Base-by-base conservation (phyloP, 1,139 yeast genomes). In the Lodderomyces pseudojiufengensis region DNA sequence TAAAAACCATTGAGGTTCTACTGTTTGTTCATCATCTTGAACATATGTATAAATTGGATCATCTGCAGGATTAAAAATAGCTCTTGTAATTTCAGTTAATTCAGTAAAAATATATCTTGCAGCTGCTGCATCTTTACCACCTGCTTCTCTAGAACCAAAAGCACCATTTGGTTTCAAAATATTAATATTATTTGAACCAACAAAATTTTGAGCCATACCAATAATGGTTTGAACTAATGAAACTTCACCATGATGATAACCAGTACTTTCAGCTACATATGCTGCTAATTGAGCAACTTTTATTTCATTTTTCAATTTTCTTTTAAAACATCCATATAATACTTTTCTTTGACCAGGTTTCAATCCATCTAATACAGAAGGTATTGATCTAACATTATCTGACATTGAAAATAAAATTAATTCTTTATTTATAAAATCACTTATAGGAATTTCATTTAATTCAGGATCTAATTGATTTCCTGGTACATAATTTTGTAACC, bases 121-220 rank as follows among this genome's bases (percentile, higher is more conserved):
- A 30, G 97, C 97, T n/a, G 97, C 86, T 18, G 88, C 94, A 69
- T 94, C 98, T 57, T 94, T 94, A 66, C 99, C 99, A 61, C 99
- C 98, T 24, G 88, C 76, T 29, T 95, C 92, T 63, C 99, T 79
- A 2, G 97, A 83, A 73, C 99, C 99, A 57, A 94, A 94, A 21
- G 90, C 84, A 70, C 99, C 99, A 57, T 83, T 84, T 31, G 99
- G 98, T 58, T 80, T 74, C 48, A 94, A 68, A 33, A 87, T 53
- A 55, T 94, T 85, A 49, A 94, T 65, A 53, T 94, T 94, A 54
- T 94, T 94, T 9, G 95, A 75, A 8, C 99, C 99, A 38, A 92
- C 84, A 54, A 85, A 94, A 56, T 87, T 88, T 57, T 94, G 98
- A 1, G 98, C 98, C 55, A 94, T 64, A 14, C 95, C 95, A 51